Percentiles rank a stretch among this genome's conserved stretches.
phyloP scores from a whole-genome alignment of 345 rosid species.

The Gossypium anomalum region DNA sequence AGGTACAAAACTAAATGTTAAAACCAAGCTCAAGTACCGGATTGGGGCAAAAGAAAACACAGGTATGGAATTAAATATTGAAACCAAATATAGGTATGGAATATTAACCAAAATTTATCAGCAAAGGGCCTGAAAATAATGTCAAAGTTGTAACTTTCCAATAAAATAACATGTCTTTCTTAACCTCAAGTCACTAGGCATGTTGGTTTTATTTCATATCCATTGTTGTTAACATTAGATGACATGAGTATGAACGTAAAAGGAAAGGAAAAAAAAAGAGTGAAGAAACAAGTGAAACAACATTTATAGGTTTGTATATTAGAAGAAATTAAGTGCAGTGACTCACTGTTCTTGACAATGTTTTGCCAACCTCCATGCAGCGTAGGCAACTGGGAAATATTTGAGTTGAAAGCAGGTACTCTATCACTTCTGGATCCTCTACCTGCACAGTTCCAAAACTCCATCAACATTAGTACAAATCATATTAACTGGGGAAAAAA shows the following conservation, averaged over 20 bases:
- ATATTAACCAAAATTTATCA: not conserved
- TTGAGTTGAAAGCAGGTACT: slow-evolving; percentile 34
- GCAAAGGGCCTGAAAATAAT: not conserved
- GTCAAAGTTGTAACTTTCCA: not conserved
- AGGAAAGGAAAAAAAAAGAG: accelerated
- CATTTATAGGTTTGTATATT: not conserved
- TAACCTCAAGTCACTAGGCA: no score
- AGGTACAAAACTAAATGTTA: no score
- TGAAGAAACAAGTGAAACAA: not conserved
- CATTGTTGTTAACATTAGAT: no score
- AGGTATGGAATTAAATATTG: no score
- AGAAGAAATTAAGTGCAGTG: not conserved
- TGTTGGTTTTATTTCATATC: no score
- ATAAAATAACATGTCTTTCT: not conserved
- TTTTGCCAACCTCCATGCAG: slow-evolving; percentile 45
- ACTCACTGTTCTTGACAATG: slow-evolving; percentile 50
- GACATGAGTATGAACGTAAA: no score
- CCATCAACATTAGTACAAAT: not conserved
- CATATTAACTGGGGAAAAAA: not conserved
- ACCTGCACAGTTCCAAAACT: slow-evolving; percentile 29
- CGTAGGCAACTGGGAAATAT: slow-evolving; percentile 45
- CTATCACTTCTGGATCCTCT: slow-evolving; percentile 36
- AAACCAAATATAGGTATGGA: not conserved
- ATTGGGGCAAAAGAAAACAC: no score
- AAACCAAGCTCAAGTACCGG: no score